Conservation (phyloP, 331 rosid species). For the Pyracantha coccinea region DNA sequence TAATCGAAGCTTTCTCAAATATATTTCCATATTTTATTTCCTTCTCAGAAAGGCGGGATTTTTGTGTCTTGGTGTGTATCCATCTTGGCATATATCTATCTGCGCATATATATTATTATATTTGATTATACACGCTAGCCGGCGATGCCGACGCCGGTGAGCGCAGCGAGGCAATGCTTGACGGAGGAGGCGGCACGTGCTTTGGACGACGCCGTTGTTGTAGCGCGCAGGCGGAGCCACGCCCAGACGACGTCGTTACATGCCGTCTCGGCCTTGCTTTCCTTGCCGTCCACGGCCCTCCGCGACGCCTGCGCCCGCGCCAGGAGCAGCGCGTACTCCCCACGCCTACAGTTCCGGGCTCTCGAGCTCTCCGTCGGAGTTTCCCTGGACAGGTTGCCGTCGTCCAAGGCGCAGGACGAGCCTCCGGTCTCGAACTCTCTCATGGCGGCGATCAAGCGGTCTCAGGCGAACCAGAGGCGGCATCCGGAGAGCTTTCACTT, state of each 20-base stretch:
- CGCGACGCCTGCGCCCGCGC: conserved; percentile 74
- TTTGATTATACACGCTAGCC: conserved; percentile 32
- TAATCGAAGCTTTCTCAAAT: background rate
- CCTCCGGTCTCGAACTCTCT: conserved; percentile 78
- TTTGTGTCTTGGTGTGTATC: background rate
- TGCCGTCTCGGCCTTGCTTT: conserved; percentile 59
- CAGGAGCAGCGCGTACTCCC: conserved; percentile 53
- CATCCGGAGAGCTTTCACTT: conserved; percentile 73
- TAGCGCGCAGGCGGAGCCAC: conserved; percentile 68
- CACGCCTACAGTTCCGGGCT: conserved; percentile 63
- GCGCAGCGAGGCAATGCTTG: conserved; percentile 74
- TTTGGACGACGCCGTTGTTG: conserved; percentile 58
- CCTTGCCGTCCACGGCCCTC: conserved; percentile 51
- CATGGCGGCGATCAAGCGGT: conserved; percentile 83
- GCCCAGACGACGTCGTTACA: conserved; percentile 80
- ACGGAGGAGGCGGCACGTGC: conserved; percentile 79
- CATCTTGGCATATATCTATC: too few species aligned
- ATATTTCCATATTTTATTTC: background rate
- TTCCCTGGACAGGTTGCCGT: conserved; percentile 61
- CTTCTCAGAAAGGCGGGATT: background rate
- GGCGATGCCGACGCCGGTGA: conserved; percentile 99
- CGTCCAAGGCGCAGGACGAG: conserved; percentile 41
- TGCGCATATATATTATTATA: background rate
- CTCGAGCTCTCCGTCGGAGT: conserved; percentile 78
- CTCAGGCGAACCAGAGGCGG: conserved; percentile 82